Base-by-base conservation (phyloP, 2,329 filamentous ascomycete species). In the Ascocoryne sarcoides region DNA sequence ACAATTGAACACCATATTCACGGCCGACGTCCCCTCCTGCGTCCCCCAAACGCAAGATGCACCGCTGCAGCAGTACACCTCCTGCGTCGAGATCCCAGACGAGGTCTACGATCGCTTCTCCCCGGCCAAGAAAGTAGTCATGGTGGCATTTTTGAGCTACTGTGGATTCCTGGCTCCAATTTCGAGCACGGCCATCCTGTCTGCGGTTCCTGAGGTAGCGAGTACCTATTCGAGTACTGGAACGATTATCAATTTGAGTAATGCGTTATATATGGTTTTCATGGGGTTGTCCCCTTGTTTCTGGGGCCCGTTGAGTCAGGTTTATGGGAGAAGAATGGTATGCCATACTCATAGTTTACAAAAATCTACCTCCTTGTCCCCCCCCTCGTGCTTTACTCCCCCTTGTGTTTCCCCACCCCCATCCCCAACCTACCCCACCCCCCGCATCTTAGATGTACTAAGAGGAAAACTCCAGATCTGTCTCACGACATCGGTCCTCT, bases 101-200 rank as follows among this genome's bases (percentile, higher is more conserved):
- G 67, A 68, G 38, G 59, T 75, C n/a, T 90, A 88, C 64, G 70
- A 80, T 52, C 70, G 71, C 14, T 71, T 88, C 45, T 71, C 79
- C 0, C 61, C 63, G 3, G 62, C 65, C 12, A 73, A 79, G 30
- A 92, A 90, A 60, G 57, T 69, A 2, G 54, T 77, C 45, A 83
- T 90, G 38, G 79, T 87, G 12, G 65, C 67, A 8, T 70, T 88
- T 4, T 63, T 89, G 38, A 80, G 82, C 0, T 84, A 81, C 56
- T 87, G 82, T 62, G 77, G 80, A 18, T 86, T 90, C 48, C 66
- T 90, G 32, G 79, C 84, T 1, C 85, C 85, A 0, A 74, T 86
- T 17, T 82, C 78, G 2, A 84, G 78, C 29, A 89, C 84, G 0
- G 79, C 80, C 1, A 76, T 89, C 7, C 62, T 90, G 10, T 72